These are phyloP conservation scores for Nicotiana undulata DNA, from an alignment of 257 asterid genomes.

Conservation along the genomic window DNA sequence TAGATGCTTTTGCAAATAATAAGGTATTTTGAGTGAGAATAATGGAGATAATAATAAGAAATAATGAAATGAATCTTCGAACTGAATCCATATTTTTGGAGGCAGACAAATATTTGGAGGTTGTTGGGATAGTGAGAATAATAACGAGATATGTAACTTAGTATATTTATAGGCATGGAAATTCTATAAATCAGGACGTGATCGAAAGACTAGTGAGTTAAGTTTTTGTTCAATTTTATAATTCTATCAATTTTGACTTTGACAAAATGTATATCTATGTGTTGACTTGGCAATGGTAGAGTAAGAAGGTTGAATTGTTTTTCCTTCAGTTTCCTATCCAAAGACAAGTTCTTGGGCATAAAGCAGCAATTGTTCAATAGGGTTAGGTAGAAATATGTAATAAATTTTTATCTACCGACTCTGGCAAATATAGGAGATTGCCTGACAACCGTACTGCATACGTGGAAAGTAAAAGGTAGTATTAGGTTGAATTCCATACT, in stretches of 20 bases:
- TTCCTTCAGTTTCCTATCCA: background rate
- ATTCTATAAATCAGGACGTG: background rate
- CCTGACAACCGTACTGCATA: background rate
- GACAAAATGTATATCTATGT: background rate
- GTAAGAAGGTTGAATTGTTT: background rate
- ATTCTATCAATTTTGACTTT: constrained; percentile 9
- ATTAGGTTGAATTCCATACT: background rate
- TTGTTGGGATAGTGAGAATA: background rate
- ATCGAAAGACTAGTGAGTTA: background rate
- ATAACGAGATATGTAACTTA: constrained; percentile 5
- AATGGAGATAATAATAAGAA: constrained; percentile 19
- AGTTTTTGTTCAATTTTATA: background rate
- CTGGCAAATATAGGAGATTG: background rate
- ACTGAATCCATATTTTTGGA: constrained; percentile 19
- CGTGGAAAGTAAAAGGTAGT: background rate
- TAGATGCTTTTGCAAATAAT: constrained; percentile 24
- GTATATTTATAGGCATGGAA: background rate
- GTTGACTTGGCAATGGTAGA: background rate
- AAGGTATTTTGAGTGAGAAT: background rate
- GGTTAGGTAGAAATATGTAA: background rate
- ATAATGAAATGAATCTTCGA: background rate
- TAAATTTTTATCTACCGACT: background rate
- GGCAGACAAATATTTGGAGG: background rate
- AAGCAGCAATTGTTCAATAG: background rate
- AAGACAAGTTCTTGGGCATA: background rate